Evolutionary conservation across 108 stramenopile species (phyloP), one percentile per base, ranked within the genome.

Genomic region (Pseudonitzschia multiseries): DNA sequence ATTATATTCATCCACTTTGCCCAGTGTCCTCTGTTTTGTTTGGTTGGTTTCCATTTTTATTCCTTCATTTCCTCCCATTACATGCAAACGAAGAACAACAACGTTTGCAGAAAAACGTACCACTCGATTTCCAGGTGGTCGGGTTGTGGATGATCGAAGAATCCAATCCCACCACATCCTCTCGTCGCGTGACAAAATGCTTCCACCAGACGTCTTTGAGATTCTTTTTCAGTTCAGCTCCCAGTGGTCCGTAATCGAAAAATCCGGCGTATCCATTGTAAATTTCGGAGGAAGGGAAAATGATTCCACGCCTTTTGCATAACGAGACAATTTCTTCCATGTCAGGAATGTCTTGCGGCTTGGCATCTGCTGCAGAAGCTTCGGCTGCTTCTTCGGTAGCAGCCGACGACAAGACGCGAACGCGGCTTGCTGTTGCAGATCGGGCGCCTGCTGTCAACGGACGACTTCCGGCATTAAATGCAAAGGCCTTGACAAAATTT

Each of bases 171-270:
- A 96, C 93, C 15, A 98, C 84, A 80, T 98, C 99, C 56, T 97
- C 96, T 26, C 97, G 73, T 10, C 51, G 60, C 22, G 87, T 87
- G 31, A 99, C 98, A 67, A 99, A 96, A 59, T 89, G 80, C 8
- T 81, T 81, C 97, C 99, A 98, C 94, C 97, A 99, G 2, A 75
- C 79, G 62, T 96, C 90, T 80, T 94, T 94, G 73, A 97, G 81
- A 74, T 97, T 96, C 48, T 82, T 81, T 65, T 95, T 96, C 26
- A 96, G 76, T 72, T 96, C 93, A 9, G 81, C 69, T 27, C 99
- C 99, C 36, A 99, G 72, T 4, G 97, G 98, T 26, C 99, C 99
- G 75, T 97, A 99, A 83, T 99, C 99, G 83, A 92, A 99, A 78
- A 98, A 98, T 65, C 96, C 97, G 33, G 94, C 92, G 76, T 88